phyloP scores from a whole-genome alignment of 1,139 yeast genomes.

The Kodamaea sp. region DNA sequence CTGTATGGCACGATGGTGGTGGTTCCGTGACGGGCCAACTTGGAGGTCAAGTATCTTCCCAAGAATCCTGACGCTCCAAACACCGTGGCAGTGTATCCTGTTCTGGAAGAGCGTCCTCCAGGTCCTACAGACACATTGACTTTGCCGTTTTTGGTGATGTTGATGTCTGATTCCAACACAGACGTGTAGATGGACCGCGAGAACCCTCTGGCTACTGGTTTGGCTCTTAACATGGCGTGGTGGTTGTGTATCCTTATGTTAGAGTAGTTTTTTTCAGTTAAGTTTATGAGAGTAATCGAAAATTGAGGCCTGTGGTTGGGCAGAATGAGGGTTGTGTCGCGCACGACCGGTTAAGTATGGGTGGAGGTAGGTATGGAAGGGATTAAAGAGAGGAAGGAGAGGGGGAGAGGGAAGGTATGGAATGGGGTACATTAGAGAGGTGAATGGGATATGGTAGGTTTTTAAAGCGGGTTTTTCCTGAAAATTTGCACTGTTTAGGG shows the following conservation, averaged over 20 bases:
- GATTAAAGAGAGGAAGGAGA: too few relatives aligned
- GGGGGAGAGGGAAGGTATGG: too few relatives aligned
- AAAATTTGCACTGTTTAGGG: too few relatives aligned
- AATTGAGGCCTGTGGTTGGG: conserved; percentile 28
- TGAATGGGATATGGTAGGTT: too few relatives aligned
- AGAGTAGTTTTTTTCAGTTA: conserved; percentile 10
- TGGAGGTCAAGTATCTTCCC: conserved; percentile 72
- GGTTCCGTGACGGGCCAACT: conserved; percentile 82
- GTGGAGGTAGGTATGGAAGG: too few relatives aligned
- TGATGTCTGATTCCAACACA: conserved; percentile 58
- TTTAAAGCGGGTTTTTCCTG: too few relatives aligned
- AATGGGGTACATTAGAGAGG: too few relatives aligned
- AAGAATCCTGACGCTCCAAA: conserved; percentile 83
- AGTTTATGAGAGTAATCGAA: conserved; percentile 9
- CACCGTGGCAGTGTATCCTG: conserved; percentile 90
- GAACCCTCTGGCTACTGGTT: conserved; percentile 20
- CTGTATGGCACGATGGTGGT: conserved; percentile 75
- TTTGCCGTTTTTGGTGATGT: conserved; percentile 76
- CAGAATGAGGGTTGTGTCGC: conserved; percentile 9
- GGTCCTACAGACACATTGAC: conserved; percentile 68
- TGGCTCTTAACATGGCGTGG: conserved; percentile 32
- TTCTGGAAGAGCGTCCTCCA: conserved; percentile 85
- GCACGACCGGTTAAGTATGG: conserved; percentile 6
- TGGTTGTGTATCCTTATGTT: conserved; percentile 4
- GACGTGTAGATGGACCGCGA: conserved; percentile 43